phyloP scores from a whole-genome alignment of 768 basidiomycete species.

The Suillus spraguei region DNA sequence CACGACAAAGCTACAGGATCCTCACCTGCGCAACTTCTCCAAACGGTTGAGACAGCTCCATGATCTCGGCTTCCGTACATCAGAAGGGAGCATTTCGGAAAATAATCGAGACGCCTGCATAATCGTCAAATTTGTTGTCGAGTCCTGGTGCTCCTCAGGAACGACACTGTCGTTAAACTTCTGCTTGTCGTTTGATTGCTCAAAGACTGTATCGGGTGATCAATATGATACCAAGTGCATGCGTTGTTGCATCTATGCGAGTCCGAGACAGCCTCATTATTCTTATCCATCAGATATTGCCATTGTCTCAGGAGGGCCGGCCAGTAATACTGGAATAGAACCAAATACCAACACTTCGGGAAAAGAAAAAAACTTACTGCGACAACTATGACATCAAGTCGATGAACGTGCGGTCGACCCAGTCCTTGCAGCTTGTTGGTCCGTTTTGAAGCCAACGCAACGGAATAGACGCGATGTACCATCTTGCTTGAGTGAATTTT shows the following conservation, averaged over 20 bases:
- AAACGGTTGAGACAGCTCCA: slow-evolving; percentile 61
- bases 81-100: slow-evolving; percentile 91
- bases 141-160: slow-evolving; percentile 30
- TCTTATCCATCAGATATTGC: slow-evolving; percentile 10
- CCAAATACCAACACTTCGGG: slow-evolving; percentile 17
- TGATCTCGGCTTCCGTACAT: slow-evolving; percentile 75
- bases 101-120: slow-evolving; percentile 78
- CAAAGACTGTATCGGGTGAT: slow-evolving; percentile 48
- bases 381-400: slow-evolving; percentile 60
- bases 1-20: neutral
- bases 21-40: slow-evolving; percentile 81
- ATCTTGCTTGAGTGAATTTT: slow-evolving; percentile 77
- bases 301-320: neutral
- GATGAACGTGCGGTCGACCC: slow-evolving; percentile 85
- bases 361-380: slow-evolving; percentile 55
- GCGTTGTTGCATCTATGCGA: slow-evolving; percentile 74
- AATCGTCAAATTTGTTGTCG: slow-evolving; percentile 48
- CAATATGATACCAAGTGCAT: slow-evolving; percentile 47
- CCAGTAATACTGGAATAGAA: neutral
- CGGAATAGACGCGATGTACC: slow-evolving; percentile 87
- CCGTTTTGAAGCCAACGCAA: slow-evolving; percentile 88
- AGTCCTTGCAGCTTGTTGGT: slow-evolving; percentile 78
- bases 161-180: slow-evolving; percentile 15
- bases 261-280: slow-evolving; percentile 54
- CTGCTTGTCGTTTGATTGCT: slow-evolving; percentile 63